Evolutionary conservation across 345 rosid genomes (phyloP), one percentile per base, ranked within the genome.

Genomic region (Camelina laxa): DNA sequence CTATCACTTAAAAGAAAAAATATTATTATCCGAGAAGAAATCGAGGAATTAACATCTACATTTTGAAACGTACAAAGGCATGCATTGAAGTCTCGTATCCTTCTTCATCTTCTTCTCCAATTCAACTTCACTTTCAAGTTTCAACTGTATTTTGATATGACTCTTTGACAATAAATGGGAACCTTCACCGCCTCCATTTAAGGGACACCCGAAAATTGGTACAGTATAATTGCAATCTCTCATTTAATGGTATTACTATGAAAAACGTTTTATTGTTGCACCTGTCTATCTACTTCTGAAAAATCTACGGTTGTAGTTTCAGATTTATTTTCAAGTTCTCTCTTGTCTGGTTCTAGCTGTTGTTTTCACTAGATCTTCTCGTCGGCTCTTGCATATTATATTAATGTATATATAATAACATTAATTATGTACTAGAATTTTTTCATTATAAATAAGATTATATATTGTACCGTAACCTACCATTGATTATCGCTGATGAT

Each of bases 131-230:
- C 60, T 72, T 50, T 45, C 69, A 73, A 64, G 65, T 64, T 65
- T 44, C 69, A 73, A 64, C 71, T 64, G 71, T 64, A 65, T 73
- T 55, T 44, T 20, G 55, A 42, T 31, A 11, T 54, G 70, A 53
- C 70, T 73, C 56, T 45, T 65, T 13, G 36, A 65, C 77, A 73
- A 55, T 73, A 44, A 73, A 72, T 73, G 70, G 65, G 58, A 65
- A 56, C 70, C 71, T 73, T 73, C 77, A 73, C 77, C 77, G 57
- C 65, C 65, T 73, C 77, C 70, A 73, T 65, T 73, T 73, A 73
- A 65, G 77, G 21, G 65, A 64, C 65, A 73, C 64, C 77, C 71
- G 57, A 55, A 62, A 73, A 55, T 70, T 64, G 77, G 77, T 73
- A 65, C 71, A 65, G 6, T 73, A 24, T 45, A 65, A 55, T 65